Base-by-base conservation (phyloP, 2,329 filamentous ascomycete genomes). In the Metarhizium rileyi region DNA sequence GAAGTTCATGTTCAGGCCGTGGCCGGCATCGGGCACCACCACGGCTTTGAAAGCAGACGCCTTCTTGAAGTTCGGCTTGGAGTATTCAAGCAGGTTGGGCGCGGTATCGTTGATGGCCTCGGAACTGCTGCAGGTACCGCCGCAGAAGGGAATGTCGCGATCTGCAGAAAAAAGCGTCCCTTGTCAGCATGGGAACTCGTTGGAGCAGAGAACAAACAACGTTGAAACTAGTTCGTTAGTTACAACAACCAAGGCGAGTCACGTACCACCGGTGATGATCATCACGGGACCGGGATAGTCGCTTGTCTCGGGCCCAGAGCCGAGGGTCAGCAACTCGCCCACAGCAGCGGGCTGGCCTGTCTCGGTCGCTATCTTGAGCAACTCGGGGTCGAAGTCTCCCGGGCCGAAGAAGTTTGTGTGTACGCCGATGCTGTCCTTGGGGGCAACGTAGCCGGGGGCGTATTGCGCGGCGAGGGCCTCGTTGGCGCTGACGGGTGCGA, bases 261-360 rank as follows among this genome's bases (percentile, higher is more conserved):
- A 57, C 66, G 61, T 52, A 72, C 72, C 63, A 50, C 81, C 80
- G 28, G 78, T 83, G 51, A 84, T 70, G 46, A 84, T 69, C 43
- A 81, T 63, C 0, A 80, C 78, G 0, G 80, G 77, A 0, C 78
- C 80, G 2, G 59, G 63, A 57, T 78, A 80, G 0, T 59, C 53
- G 48, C 64, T 74, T 3, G 56, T 53, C 18, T 52, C 53, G 5
- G 56, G 54, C 0, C 64, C 67, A 2, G 66, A 61, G 4, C 69
- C 74, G 5, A 83, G 61, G 1, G 78, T 83, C 40, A 84, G 61
- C 2, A 84, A 59, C 61, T 84, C 81, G 23, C 78, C 81, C 0
- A 74, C 57, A 0, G 80, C 73, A 10, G 77, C 74, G 0, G 80
- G 79, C 59, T 82, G 72, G n/a, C 75, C 75, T 2, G 65, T 73